These are phyloP conservation scores for Paratinospora sagittata DNA, from an alignment of 164 flowering plant genomes.

Conservation along the genomic window DNA sequence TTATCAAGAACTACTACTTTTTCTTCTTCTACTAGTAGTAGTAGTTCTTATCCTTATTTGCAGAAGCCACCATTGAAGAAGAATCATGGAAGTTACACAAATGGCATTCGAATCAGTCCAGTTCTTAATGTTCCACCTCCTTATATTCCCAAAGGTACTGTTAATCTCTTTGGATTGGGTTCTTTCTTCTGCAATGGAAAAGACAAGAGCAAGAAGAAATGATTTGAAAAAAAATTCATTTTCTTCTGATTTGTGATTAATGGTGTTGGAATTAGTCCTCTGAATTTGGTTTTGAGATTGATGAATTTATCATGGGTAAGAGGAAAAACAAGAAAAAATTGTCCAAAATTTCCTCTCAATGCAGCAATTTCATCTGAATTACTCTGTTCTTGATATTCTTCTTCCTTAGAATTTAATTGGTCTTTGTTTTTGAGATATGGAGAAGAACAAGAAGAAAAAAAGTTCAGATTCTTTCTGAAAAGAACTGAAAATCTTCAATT, in stretches of 20 bases:
- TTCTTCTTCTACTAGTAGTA: conserved; percentile 14
- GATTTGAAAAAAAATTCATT: conserved; percentile 6
- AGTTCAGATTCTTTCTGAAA: no score
- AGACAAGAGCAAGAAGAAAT: conserved; percentile 53
- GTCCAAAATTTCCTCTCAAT: no score
- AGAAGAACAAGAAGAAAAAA: no score
- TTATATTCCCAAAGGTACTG: conserved; percentile 48
- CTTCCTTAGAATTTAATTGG: no score
- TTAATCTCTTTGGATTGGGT: conserved; percentile 53
- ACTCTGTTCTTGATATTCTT: neutral
- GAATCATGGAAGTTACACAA: conserved; percentile 38
- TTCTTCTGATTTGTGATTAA: neutral
- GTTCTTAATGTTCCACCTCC: conserved; percentile 62
- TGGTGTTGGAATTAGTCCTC: neutral
- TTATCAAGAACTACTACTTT: conserved; percentile 7
- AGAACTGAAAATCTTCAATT: no score
- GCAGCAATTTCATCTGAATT: no score
- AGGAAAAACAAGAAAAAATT: no score
- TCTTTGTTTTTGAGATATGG: neutral
- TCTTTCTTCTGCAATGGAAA: conserved; percentile 61
- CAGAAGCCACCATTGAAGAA: conserved; percentile 40
- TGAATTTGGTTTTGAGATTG: no score
- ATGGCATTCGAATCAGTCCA: conserved; percentile 50
- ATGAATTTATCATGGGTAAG: no score
- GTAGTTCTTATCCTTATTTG: conserved; percentile 7